Percentiles rank a stretch among this genome's conserved stretches.
Evolutionary conservation across 192 early-diverging fungal genomes (phyloP).

Genomic region (Podila clonocystis): DNA sequence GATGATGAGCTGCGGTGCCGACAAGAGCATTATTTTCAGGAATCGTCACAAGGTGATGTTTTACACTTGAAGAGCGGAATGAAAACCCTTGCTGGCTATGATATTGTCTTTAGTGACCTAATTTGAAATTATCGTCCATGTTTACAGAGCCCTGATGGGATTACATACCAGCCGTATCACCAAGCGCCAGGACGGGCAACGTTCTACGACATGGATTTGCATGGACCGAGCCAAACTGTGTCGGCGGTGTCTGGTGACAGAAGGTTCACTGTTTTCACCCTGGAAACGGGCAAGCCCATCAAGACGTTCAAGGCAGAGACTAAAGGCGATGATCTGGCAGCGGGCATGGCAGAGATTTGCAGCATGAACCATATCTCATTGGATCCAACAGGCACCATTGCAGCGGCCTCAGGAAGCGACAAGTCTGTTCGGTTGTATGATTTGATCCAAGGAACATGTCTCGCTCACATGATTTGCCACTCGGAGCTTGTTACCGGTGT

Average conservation of each 20-base stretch:
- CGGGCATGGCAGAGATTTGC: constrained; percentile 54
- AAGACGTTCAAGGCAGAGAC: constrained; percentile 67
- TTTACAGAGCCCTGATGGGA: constrained; percentile 28
- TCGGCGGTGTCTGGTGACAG: constrained; percentile 77
- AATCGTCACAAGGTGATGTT: constrained; percentile 26
- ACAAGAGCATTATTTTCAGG: constrained; percentile 86
- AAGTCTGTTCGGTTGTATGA: constrained; percentile 79
- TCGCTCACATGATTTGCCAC: constrained; percentile 71
- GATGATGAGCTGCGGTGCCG: constrained; percentile 82
- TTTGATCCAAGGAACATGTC: constrained; percentile 65
- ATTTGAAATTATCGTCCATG: background rate
- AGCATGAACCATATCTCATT: constrained; percentile 72
- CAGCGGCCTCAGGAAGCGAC: constrained; percentile 72
- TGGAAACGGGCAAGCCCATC: constrained; percentile 74
- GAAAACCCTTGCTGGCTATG: too few species aligned
- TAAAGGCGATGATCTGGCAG: constrained; percentile 48
- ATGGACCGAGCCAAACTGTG: constrained; percentile 63
- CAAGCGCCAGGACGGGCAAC: constrained; percentile 75
- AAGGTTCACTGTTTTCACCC: constrained; percentile 66
- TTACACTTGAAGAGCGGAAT: background rate
- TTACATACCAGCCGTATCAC: constrained; percentile 66
- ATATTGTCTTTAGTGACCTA: background rate
- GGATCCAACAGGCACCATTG: constrained; percentile 76
- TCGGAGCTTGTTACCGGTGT: constrained; percentile 79
- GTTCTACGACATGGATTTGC: constrained; percentile 77